Evolutionary conservation across 2,329 filamentous ascomycete species (phyloP), one percentile per base, ranked within the genome.

Genomic region (Trichoderma citrinoviride): DNA sequence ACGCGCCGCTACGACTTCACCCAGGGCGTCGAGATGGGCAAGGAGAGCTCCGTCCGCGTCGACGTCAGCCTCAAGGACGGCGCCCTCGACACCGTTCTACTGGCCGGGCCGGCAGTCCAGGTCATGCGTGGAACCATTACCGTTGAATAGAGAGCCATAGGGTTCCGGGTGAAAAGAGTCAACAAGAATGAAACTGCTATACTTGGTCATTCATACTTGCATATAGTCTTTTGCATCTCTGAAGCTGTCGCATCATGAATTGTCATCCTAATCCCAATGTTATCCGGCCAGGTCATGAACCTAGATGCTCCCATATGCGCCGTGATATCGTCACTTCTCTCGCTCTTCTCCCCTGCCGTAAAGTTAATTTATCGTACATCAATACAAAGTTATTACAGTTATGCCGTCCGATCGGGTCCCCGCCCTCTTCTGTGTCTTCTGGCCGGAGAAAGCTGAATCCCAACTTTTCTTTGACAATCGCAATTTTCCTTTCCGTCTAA

Each of bases 21-120:
- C 65, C 88, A 90, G 76, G 88, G 87, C 0, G 85, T 89, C 10
- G 87, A 90, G 76, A 89, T 90, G 84, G 87, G 86, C 6, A 76
- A 86, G 68, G 77, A 77, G 73, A 86, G 84, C 70, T 76, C 81
- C 55, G 85, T 86, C 54, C 70, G 74, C 44, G 80, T 85, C 41
- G 78, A 82, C 63, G 77, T 83, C n/a, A 68, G 65, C 41, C 60
- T 74, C 43, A 73, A 74, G 53, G 73, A 71, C 63, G 69, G 70
- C 23, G 67, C 71, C 44, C 72, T 78, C 46, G 68, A 73, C 43
- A 66, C 66, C 8, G 74, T 78, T 33, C 71, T 71, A 43, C 70
- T 78, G 54, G 73, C 73, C 8, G 77, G 77, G 10, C 72, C 76
- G 8, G 77, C 77, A 29, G 71, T 71, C 12, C 71, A 74, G 64